Percentiles rank a stretch among this genome's conserved stretches.
phyloP scores from a whole-genome alignment of 768 basidiomycete genomes.

The Daedaleopsis nitida region DNA sequence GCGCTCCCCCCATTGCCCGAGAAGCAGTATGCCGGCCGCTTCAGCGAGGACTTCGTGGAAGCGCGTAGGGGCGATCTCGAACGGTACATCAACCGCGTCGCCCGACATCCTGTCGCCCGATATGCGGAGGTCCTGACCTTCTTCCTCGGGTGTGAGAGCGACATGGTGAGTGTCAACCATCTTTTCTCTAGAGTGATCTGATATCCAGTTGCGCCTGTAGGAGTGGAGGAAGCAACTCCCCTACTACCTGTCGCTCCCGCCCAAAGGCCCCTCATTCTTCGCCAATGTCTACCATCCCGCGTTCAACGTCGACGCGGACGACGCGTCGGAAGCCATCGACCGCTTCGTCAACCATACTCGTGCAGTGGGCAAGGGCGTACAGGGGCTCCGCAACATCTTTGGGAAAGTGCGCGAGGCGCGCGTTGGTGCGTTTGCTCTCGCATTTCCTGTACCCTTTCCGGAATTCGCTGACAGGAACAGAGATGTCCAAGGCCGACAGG shows the following conservation, averaged over 20 bases:
- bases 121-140: conserved; percentile 80
- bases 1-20: conserved; percentile 82
- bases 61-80: conserved; percentile 81
- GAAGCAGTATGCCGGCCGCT: conserved; percentile 82
- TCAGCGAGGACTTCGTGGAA: conserved; percentile 81
- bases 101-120: conserved; percentile 74
- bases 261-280: conserved; percentile 78
- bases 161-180: conserved; percentile 51
- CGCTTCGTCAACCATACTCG: conserved; percentile 67
- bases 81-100: conserved; percentile 69
- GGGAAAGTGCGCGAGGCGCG: conserved; percentile 63
- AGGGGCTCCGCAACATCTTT: conserved; percentile 64
- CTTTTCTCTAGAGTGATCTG: conserved; percentile 1
- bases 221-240: conserved; percentile 72
- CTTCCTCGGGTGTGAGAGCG: conserved; percentile 77
- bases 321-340: conserved; percentile 59
- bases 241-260: conserved; percentile 57
- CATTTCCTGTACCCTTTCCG: neutral
- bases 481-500: conserved; percentile 79
- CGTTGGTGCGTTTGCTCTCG: conserved; percentile 49
- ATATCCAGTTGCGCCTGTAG: conserved; percentile 36
- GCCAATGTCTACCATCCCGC: conserved; percentile 81
- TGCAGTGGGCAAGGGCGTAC: conserved; percentile 70
- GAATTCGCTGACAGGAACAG: conserved; percentile 36
- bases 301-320: conserved; percentile 79